Base-by-base conservation (phyloP, 2,329 filamentous ascomycete genomes). In the Hawksworthiomyces lignivorus region DNA sequence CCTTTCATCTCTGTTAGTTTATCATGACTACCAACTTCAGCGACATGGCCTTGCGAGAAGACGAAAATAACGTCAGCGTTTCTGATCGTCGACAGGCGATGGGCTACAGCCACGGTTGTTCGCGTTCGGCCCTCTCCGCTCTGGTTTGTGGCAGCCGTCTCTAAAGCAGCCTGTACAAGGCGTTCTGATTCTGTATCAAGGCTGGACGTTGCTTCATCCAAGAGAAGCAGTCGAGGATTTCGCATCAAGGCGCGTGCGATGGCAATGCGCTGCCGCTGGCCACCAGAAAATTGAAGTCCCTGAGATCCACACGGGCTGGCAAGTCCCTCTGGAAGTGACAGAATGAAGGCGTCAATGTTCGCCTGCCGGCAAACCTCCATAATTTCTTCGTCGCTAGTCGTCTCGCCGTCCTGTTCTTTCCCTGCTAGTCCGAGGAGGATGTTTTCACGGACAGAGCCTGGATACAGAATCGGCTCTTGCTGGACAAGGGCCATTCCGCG, bases 31-130 rank as follows among this genome's bases (percentile, higher is more conserved):
- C 92, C 90, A 62, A 77, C 80, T 65, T 97, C 90, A 1, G 81
- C 87, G n/a, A 96, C 88, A 7, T 69, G 69, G 0, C 90, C 90
- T 49, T 87, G 83, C 59, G 81, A 84, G 39, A 97, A 64, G 32
- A 97, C 92, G 54, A 97, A 88, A 54, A 97, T 97, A 55, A 90
- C 67, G 61, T 97, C 85, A 24, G 85, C 85, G 57, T 97, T 92
- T 54, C 85, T 95, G 48, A 97, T 96, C 0, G 92, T 97, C 41
- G 90, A 75, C 46, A 97, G 65, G 21, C 90, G 75, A 61, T 97
- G 90, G 12, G 90, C 92, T 6, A 97, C 84, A 59, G 97, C 97
- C 1, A 97, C 84, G 52, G 87, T 95, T 0, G 90, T 97, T 42
- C 89, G 76, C 5, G 89, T 52, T 83, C 24, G 2, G 8, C 24